Conservation (phyloP, 352 stramenopile species). For the Phytophthora pistaciae region DNA sequence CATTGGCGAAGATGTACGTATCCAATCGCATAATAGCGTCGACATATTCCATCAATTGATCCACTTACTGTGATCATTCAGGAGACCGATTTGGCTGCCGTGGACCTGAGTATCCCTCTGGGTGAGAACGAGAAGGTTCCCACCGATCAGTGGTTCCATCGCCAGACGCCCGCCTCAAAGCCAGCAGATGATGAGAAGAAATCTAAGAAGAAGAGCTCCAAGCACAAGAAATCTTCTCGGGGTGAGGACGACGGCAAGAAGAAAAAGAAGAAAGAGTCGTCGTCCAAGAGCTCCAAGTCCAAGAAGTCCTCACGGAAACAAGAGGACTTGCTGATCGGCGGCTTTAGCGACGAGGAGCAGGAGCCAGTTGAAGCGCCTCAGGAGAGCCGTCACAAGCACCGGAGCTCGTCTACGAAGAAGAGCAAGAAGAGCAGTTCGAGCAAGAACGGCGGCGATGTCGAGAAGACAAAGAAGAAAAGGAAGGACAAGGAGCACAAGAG, state of each 20-base stretch:
- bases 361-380: slow-evolving; percentile 31
- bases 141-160: slow-evolving; percentile 85
- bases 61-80: slow-evolving; percentile 24
- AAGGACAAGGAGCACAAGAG: slow-evolving; percentile 58
- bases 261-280: slow-evolving; percentile 53
- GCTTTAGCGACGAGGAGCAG: slow-evolving; percentile 53
- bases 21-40: background rate
- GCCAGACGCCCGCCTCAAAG: slow-evolving; percentile 47
- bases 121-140: slow-evolving; percentile 81
- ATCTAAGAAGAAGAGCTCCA: slow-evolving; percentile 72
- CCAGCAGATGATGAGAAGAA: slow-evolving; percentile 60
- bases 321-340: slow-evolving; percentile 46
- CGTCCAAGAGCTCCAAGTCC: slow-evolving; percentile 41
- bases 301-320: slow-evolving; percentile 38
- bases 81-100: slow-evolving; percentile 73
- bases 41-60: background rate
- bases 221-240: slow-evolving; percentile 54
- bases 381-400: slow-evolving; percentile 31
- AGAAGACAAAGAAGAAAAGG: slow-evolving; percentile 50
- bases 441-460: slow-evolving; percentile 40
- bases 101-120: slow-evolving; percentile 84
- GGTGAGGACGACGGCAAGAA: slow-evolving; percentile 49
- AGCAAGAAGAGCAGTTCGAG: slow-evolving; percentile 63
- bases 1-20: slow-evolving; percentile 48
- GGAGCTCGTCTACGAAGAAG: slow-evolving; percentile 47